Evolutionary conservation across 495 filamentous ascomycete species (phyloP).

Genomic region (Rostrohypoxylon terebratum): DNA sequence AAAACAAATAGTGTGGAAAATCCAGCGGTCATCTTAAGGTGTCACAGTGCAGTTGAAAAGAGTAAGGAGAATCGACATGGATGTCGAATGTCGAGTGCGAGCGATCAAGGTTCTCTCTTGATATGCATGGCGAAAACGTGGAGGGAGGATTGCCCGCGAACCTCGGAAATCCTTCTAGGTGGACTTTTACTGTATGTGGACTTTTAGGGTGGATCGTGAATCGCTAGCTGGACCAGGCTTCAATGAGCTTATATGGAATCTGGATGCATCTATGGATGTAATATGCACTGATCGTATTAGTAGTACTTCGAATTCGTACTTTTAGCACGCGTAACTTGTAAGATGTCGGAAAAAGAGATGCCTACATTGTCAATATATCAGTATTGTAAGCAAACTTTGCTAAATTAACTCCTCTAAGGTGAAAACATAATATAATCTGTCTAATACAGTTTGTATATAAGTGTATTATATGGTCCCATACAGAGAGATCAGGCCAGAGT

Average conservation of each 20-base stretch:
- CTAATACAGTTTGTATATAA: background rate
- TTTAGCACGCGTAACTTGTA: background rate
- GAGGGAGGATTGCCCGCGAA: constrained; percentile 1
- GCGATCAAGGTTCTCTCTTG: constrained; percentile 27
- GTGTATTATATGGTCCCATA: background rate
- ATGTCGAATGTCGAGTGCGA: constrained; percentile 14
- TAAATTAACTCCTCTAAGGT: background rate
- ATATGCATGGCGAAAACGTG: constrained; percentile 31
- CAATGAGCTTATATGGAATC: no score
- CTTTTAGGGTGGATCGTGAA: no score
- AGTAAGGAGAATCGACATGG: constrained; percentile 1
- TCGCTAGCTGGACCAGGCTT: no score
- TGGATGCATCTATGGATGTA: no score
- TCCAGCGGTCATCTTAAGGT: constrained; percentile 19
- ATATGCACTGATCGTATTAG: background rate
- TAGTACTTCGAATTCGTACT: background rate
- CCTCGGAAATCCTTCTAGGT: constrained; percentile 8
- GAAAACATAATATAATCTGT: constrained; percentile 9
- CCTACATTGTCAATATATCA: background rate
- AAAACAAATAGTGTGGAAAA: background rate
- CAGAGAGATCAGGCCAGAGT: background rate
- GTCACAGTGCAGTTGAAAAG: constrained; percentile 18
- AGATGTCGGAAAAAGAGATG: background rate
- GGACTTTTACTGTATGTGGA: background rate
- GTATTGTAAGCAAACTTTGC: background rate